phyloP scores from a whole-genome alignment of 2,329 filamentous ascomycete species.

The Ceratocystis variospora region DNA sequence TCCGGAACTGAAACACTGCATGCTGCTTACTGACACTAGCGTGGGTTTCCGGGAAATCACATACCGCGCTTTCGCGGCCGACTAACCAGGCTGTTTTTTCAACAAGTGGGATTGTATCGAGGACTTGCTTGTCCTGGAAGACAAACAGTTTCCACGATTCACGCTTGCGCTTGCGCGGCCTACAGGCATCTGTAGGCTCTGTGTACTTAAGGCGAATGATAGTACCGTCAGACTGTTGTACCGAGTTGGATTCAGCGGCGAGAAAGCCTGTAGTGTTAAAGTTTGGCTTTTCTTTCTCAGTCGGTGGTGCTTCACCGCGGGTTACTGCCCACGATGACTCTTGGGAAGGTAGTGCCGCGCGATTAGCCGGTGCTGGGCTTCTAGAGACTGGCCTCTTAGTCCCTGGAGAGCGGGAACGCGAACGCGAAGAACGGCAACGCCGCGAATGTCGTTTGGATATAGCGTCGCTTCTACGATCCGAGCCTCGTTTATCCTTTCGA shows the following conservation, averaged over 20 bases:
- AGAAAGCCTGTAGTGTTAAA: conserved; percentile 67
- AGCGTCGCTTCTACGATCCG: neutral
- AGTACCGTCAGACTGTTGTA: conserved; percentile 57
- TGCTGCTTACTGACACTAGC: conserved; percentile 93
- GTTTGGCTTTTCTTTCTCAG: conserved; percentile 76
- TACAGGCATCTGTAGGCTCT: conserved; percentile 84
- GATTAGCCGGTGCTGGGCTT: neutral
- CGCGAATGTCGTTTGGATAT: neutral
- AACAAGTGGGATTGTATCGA: conserved; percentile 69
- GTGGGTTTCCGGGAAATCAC: conserved; percentile 74
- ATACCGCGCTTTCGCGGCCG: conserved; percentile 65
- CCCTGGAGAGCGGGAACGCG: neutral
- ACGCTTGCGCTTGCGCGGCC: conserved; percentile 50
- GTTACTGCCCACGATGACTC: conserved; percentile 44
- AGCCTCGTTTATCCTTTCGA: neutral
- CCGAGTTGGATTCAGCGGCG: conserved; percentile 72
- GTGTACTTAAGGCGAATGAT: conserved; percentile 84
- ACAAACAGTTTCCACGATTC: conserved; percentile 83
- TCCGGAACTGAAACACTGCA: conserved; percentile 84
- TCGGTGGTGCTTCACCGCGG: conserved; percentile 31
- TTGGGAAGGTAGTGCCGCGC: conserved; percentile 46
- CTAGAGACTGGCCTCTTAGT: neutral
- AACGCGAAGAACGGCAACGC: neutral
- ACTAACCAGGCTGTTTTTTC: conserved; percentile 79
- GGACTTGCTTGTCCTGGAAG: conserved; percentile 69